A percentile compares a stretch with the other conserved stretches of the same genome.
Evolutionary conservation across 306 rosid species (phyloP).

Genomic region (Cajanus cajan): DNA sequence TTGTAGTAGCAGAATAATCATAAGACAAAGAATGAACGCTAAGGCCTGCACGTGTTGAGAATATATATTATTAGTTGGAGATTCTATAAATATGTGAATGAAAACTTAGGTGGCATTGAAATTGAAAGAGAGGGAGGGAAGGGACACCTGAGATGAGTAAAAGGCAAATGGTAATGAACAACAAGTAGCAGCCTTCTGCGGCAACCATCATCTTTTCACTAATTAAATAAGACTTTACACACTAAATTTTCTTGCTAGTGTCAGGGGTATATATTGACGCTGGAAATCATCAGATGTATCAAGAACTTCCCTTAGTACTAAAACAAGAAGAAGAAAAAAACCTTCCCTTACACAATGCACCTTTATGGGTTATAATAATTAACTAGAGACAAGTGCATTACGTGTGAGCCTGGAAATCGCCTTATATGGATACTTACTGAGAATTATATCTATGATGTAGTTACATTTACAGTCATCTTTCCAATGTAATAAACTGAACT

Average conservation of each 20-base stretch:
- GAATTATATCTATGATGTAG: background rate
- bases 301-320: background rate
- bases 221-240: background rate
- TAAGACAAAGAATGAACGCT: slow-evolving; percentile 45
- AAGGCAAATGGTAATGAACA: slow-evolving; percentile 35
- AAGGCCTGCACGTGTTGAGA: slow-evolving; percentile 46
- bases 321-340: background rate
- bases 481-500: background rate
- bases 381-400: background rate
- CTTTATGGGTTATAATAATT: background rate
- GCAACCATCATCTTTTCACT: slow-evolving; percentile 46
- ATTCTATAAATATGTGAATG: background rate
- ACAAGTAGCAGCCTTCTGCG: slow-evolving; percentile 19
- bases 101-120: background rate
- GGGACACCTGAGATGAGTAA: slow-evolving; percentile 51
- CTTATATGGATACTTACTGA: background rate
- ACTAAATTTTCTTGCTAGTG: background rate
- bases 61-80: background rate
- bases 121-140: slow-evolving; percentile 24
- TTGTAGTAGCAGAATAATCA: slow-evolving; percentile 58
- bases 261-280: background rate
- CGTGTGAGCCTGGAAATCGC: background rate
- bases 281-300: background rate
- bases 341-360: background rate
- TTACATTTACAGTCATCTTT: background rate